These are phyloP conservation scores for Pseudogymnoascus sp. DNA, from an alignment of 2,329 filamentous ascomycete species.

Conservation along the genomic window DNA sequence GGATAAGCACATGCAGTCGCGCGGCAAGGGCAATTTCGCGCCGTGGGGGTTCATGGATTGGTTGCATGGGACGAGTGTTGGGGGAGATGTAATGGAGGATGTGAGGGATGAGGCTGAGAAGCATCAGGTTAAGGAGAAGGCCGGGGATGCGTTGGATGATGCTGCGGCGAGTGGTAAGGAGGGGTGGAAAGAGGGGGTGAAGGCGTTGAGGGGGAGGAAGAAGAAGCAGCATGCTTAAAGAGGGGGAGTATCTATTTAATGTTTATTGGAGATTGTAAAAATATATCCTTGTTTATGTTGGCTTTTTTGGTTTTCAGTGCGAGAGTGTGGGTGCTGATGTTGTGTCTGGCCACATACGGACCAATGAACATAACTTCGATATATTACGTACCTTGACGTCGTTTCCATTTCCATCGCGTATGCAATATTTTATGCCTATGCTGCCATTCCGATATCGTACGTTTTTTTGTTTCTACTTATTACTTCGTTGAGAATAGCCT, in stretches of 20 bases:
- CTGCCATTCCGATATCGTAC: too few species aligned
- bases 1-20: slow-evolving; percentile 50
- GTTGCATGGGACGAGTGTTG: slow-evolving; percentile 48
- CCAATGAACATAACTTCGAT: too few species aligned
- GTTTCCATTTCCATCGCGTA: too few species aligned
- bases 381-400: too few species aligned
- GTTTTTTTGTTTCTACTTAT: too few species aligned
- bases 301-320: neutral
- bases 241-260: neutral
- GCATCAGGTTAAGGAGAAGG: slow-evolving; percentile 41
- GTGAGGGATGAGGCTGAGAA: slow-evolving; percentile 48
- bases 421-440: too few species aligned
- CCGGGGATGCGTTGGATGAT: slow-evolving; percentile 29
- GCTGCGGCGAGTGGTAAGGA: slow-evolving; percentile 31
- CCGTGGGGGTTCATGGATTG: slow-evolving; percentile 58
- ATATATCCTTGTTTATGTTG: neutral
- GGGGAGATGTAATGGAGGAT: slow-evolving; percentile 47
- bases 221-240: slow-evolving; percentile 13
- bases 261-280: neutral
- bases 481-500: too few species aligned
- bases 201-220: slow-evolving; percentile 20
- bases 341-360: too few species aligned
- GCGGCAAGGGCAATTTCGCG: slow-evolving; percentile 53
- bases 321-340: neutral
- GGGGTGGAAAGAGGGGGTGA: slow-evolving; percentile 21